phyloP scores from a whole-genome alignment of 1,284 basidiomycete species.

The Tylopilus microsporus region DNA sequence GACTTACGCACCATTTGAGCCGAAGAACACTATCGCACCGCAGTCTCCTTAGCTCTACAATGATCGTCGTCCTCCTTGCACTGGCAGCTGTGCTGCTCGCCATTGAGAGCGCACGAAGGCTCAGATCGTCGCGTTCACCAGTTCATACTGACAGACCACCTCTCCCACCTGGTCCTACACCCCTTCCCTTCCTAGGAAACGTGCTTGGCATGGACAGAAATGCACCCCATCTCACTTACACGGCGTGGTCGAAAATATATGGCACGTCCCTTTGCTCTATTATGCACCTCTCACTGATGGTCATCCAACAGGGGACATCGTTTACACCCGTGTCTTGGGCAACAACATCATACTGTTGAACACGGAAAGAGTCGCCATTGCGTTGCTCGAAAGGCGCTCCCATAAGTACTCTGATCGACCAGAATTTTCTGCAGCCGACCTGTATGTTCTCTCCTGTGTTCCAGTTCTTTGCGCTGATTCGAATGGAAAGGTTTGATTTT shows the following conservation, averaged over 20 bases:
- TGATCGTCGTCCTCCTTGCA: constrained; percentile 3
- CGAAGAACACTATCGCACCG: constrained; percentile 7
- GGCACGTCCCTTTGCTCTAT: background rate
- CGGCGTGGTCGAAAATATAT: background rate
- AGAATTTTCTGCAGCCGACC: background rate
- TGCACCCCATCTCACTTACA: background rate
- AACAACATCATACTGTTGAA: constrained; percentile 18
- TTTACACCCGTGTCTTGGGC: constrained; percentile 10
- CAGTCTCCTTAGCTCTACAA: background rate
- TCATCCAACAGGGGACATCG: constrained; percentile 10
- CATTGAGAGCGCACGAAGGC: constrained; percentile 3
- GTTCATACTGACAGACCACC: background rate
- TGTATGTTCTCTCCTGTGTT: constrained; percentile 4
- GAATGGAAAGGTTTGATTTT: constrained; percentile 12
- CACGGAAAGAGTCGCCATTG: constrained; percentile 15
- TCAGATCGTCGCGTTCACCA: background rate
- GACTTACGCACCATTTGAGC: constrained; percentile 8
- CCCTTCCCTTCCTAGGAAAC: background rate
- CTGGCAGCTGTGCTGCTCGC: constrained; percentile 7
- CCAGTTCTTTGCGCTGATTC: background rate
- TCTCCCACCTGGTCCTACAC: background rate
- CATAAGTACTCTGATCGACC: constrained; percentile 23
- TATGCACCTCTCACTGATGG: constrained; percentile 1
- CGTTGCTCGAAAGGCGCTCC: constrained; percentile 22
- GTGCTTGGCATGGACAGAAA: background rate